phyloP scores from a whole-genome alignment of 306 rosid genomes.

The Trifolium dubium region DNA sequence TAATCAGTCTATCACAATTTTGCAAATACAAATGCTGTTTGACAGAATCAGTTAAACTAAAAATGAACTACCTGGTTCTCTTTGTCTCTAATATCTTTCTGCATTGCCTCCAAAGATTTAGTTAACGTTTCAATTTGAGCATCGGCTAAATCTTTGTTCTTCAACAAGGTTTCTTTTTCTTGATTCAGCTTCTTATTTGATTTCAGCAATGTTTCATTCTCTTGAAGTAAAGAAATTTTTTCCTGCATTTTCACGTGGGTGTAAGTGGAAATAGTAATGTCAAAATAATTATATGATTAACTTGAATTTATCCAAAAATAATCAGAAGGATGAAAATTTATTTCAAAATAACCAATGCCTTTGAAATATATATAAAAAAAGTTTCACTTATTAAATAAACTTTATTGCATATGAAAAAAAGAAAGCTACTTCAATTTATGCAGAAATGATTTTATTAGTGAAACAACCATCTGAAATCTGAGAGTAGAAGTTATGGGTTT shows the following conservation, averaged over 20 bases:
- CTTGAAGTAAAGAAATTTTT: conserved; percentile 70
- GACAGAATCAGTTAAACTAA: conserved; percentile 40
- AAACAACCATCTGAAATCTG: background rate
- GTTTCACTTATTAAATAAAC: conserved; percentile 4
- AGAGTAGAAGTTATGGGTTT: background rate
- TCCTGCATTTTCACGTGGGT: conserved; percentile 63
- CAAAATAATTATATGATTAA: conserved; percentile 32
- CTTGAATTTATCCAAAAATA: conserved; percentile 22
- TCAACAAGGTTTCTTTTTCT: conserved; percentile 68
- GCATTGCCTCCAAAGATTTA: conserved; percentile 79
- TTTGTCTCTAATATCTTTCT: conserved; percentile 83
- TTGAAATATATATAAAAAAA: conserved; percentile 14
- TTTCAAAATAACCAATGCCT: conserved; percentile 21
- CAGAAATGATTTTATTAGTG: background rate
- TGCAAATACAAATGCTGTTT: conserved; percentile 28
- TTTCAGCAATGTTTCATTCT: conserved; percentile 65
- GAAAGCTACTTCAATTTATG: conserved; percentile 2
- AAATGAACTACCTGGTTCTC: conserved; percentile 70
- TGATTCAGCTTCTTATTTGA: conserved; percentile 61
- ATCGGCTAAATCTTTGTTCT: conserved; percentile 70
- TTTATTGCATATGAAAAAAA: conserved; percentile 1
- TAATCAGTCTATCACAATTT: conserved; percentile 38
- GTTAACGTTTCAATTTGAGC: conserved; percentile 69
- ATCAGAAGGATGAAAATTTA: background rate
- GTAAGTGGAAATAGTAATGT: conserved; percentile 36